Conservation (phyloP, 306 rosid genomes). For the Nissolia schottii region DNA sequence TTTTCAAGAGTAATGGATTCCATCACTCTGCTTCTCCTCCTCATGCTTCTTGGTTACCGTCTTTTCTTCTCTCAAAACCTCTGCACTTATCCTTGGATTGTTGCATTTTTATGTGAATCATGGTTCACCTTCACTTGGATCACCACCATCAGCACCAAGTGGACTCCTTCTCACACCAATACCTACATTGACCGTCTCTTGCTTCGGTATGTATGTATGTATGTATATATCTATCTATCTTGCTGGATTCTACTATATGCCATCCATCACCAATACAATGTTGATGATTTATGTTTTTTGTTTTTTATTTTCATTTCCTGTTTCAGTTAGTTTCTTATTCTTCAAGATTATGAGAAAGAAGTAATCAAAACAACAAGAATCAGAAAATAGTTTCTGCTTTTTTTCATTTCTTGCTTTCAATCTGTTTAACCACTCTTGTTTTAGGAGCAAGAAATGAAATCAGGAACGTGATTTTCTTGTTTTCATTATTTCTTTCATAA, state of each 20-base stretch:
- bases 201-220: conserved; percentile 32
- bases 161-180: conserved; percentile 43
- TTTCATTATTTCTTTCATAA: too few species aligned
- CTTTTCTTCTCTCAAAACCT: neutral
- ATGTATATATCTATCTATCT: neutral
- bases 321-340: too few species aligned
- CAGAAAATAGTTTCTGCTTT: too few species aligned
- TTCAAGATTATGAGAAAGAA: too few species aligned
- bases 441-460: too few species aligned
- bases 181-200: conserved; percentile 45
- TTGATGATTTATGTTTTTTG: neutral
- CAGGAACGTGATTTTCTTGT: too few species aligned
- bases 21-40: conserved; percentile 31
- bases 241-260: neutral
- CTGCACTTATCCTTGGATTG: conserved; percentile 38
- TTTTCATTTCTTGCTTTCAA: too few species aligned
- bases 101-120: conserved; percentile 60
- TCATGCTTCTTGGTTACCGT: conserved; percentile 41
- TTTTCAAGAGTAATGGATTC: conserved; percentile 33
- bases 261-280: neutral
- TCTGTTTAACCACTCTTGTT: too few species aligned
- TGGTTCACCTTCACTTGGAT: conserved; percentile 54
- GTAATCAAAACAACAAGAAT: too few species aligned
- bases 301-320: too few species aligned
- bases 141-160: conserved; percentile 32